phyloP scores from a whole-genome alignment of 2,329 filamentous ascomycete species.

The Didymella sp. region DNA sequence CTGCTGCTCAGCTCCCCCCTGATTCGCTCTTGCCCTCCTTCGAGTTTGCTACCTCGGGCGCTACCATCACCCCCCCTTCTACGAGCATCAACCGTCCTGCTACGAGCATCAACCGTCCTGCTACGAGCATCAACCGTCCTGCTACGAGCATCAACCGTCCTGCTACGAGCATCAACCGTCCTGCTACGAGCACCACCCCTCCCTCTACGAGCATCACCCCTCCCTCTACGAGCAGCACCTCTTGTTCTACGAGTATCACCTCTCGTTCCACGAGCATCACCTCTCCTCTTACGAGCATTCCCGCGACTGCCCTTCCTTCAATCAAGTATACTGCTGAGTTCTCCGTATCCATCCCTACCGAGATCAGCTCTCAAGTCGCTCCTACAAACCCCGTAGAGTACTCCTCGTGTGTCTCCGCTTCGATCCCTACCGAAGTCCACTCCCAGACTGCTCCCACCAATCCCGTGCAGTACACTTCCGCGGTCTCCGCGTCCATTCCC shows the following conservation, averaged over 20 bases:
- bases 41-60: constrained; percentile 28
- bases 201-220: constrained; percentile 25
- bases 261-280: constrained; percentile 26
- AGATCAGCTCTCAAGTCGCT: constrained; percentile 12
- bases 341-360: constrained; percentile 8
- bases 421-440: constrained; percentile 13
- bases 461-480: background rate
- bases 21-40: constrained; percentile 28
- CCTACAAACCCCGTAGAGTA: background rate
- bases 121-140: constrained; percentile 19
- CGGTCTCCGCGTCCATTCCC: constrained; percentile 3
- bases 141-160: constrained; percentile 27
- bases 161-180: constrained; percentile 18
- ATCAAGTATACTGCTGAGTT: background rate
- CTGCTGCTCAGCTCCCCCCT: constrained; percentile 11
- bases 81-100: too few species aligned
- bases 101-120: constrained; percentile 26
- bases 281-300: constrained; percentile 20
- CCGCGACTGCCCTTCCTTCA: constrained; percentile 6
- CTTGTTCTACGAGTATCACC: too few species aligned
- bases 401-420: background rate
- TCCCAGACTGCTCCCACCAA: constrained; percentile 1
- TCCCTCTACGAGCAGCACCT: constrained; percentile 21
- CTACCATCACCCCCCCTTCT: constrained; percentile 27
- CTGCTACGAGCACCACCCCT: constrained; percentile 27